Conservation (phyloP, 768 basidiomycete genomes). For the Calocera cornea region DNA sequence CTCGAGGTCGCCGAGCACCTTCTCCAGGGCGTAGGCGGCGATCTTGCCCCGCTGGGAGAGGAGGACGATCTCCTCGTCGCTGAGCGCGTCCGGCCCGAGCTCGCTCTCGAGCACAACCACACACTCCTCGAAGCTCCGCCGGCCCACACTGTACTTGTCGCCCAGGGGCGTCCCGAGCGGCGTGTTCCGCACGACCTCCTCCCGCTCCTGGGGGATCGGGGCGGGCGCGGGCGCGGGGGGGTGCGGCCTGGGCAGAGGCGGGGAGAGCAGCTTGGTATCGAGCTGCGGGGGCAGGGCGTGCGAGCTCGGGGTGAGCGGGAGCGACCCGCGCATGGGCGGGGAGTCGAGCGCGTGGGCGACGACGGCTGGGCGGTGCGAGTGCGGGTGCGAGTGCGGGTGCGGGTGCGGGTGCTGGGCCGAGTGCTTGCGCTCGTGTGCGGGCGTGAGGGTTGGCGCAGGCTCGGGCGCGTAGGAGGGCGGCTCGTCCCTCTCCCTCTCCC, state of each 20-base stretch:
- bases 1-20: conserved; percentile 76
- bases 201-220: neutral
- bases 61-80: conserved; percentile 84
- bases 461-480: conserved; percentile 9
- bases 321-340: neutral
- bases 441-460: no score
- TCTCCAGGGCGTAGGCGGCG: conserved; percentile 88
- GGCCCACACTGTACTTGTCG: neutral
- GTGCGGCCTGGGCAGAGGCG: neutral
- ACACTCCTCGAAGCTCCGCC: conserved; percentile 57
- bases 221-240: neutral
- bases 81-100: conserved; percentile 52
- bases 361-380: neutral
- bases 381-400: neutral
- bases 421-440: neutral
- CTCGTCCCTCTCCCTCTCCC: conserved; percentile 5
- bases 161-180: neutral
- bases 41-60: conserved; percentile 86
- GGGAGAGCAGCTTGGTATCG: neutral
- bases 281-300: neutral
- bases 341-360: neutral
- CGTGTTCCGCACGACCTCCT: neutral
- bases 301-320: no score
- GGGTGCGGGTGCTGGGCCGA: neutral
- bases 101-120: conserved; percentile 67